phyloP scores from a whole-genome alignment of 805 yeast genomes.

The Zygosaccharomyces siamensis region DNA sequence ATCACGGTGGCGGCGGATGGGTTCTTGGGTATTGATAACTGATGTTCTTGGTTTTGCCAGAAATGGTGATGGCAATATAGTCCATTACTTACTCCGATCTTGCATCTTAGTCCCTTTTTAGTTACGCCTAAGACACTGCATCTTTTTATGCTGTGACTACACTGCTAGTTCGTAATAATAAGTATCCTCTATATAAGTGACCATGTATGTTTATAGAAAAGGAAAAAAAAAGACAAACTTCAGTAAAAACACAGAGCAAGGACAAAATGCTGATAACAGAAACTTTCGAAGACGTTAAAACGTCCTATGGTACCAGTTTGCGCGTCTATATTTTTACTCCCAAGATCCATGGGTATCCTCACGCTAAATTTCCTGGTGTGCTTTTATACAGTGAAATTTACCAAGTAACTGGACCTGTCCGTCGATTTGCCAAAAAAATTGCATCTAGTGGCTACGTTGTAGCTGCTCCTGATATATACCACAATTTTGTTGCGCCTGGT shows the following conservation, averaged over 20 bases:
- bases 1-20: not conserved
- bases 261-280: slow-evolving; percentile 61
- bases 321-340: slow-evolving; percentile 66
- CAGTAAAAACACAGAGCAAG: not conserved
- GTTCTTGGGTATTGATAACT: not conserved
- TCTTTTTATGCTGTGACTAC: no score
- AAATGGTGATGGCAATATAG: slow-evolving; percentile 24
- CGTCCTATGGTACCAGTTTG: slow-evolving; percentile 63
- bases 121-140: slow-evolving; percentile 29
- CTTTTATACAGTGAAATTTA: slow-evolving; percentile 75
- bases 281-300: slow-evolving; percentile 55
- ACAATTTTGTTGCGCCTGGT: slow-evolving; percentile 61
- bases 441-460: slow-evolving; percentile 77
- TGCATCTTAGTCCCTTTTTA: slow-evolving; percentile 21
- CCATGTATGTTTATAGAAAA: not conserved
- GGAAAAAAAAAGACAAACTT: no score
- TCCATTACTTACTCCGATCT: slow-evolving; percentile 7
- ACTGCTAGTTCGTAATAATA: not conserved
- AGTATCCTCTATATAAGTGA: not conserved
- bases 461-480: slow-evolving; percentile 76
- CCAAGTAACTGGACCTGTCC: slow-evolving; percentile 79
- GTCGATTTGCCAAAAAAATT: slow-evolving; percentile 69
- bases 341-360: slow-evolving; percentile 64
- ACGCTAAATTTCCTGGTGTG: slow-evolving; percentile 77
- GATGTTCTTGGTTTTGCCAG: slow-evolving; percentile 12